A percentile compares a stretch with the other conserved stretches of the same genome.
Evolutionary conservation across 352 stramenopile genomes (phyloP).

Genomic region (Thraustotheca clavata): DNA sequence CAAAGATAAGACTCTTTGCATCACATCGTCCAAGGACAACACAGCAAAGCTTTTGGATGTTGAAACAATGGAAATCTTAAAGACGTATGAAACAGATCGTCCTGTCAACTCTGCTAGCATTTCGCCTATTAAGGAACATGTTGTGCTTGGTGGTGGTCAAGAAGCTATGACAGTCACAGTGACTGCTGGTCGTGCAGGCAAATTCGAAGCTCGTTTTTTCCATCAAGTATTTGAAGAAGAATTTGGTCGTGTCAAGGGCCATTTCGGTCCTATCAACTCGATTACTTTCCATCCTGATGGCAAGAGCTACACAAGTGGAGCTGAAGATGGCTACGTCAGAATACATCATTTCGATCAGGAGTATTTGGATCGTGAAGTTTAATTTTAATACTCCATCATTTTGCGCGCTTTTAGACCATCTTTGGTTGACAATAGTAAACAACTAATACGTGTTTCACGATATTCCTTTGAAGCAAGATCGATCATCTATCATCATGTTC

Average conservation of each 20-base stretch:
- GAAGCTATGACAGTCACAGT: conserved; percentile 98
- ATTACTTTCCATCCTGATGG: conserved; percentile 97
- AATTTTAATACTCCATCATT: neutral
- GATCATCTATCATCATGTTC: too few species aligned
- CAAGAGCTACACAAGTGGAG: conserved; percentile 96
- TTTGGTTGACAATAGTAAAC: neutral
- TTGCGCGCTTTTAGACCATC: neutral
- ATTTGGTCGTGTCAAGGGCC: conserved; percentile 97
- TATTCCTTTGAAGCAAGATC: neutral
- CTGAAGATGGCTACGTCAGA: conserved; percentile 97
- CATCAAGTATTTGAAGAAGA: conserved; percentile 98
- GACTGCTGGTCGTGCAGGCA: conserved; percentile 87
- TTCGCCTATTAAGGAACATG: conserved; percentile 92
- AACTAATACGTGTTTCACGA: conserved; percentile 10
- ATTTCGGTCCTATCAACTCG: conserved; percentile 99
- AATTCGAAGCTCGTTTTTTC: conserved; percentile 98
- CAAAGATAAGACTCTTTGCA: conserved; percentile 93
- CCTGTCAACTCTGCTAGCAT: conserved; percentile 98
- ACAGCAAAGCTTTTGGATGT: conserved; percentile 95
- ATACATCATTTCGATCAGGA: conserved; percentile 97
- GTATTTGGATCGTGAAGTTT: conserved; percentile 87
- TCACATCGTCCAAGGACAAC: conserved; percentile 97
- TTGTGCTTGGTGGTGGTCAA: conserved; percentile 96
- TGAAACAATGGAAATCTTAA: conserved; percentile 92
- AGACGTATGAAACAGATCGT: conserved; percentile 97